A percentile compares a stretch with the other conserved stretches of the same genome.
phyloP scores from a whole-genome alignment of 208 protist genomes.

The Leishmania guyanensis region DNA sequence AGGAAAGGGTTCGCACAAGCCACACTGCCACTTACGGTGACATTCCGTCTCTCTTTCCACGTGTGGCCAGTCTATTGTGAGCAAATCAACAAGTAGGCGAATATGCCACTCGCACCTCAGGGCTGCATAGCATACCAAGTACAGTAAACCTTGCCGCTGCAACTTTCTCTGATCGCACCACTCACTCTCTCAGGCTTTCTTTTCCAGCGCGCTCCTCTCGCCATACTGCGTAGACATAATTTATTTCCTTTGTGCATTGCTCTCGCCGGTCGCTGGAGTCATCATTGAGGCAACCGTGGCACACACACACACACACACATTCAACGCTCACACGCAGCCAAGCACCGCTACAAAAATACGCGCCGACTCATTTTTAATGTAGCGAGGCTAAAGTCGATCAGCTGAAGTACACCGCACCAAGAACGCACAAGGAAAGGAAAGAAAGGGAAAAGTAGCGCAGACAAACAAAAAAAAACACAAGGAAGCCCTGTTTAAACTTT shows the following conservation, averaged over 20 bases:
- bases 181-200: neutral
- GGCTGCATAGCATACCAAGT: neutral
- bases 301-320: neutral
- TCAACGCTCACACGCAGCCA: neutral
- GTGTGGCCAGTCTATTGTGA: neutral
- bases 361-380: neutral
- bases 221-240: neutral
- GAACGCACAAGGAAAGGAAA: neutral
- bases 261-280: neutral
- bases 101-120: neutral
- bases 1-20: neutral
- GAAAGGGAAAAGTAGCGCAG: neutral
- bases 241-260: neutral
- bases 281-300: neutral
- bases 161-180: neutral
- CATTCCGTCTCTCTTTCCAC: neutral
- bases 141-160: neutral
- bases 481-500: neutral
- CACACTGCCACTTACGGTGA: neutral
- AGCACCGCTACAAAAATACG: neutral
- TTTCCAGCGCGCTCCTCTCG: neutral
- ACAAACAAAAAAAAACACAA: neutral
- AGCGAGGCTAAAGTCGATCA: neutral
- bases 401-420: conserved; percentile 4
- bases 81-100: neutral